Evolutionary conservation across 371 early-diverging fungal species (phyloP).

Genomic region (Syncephalastrum monosporum): DNA sequence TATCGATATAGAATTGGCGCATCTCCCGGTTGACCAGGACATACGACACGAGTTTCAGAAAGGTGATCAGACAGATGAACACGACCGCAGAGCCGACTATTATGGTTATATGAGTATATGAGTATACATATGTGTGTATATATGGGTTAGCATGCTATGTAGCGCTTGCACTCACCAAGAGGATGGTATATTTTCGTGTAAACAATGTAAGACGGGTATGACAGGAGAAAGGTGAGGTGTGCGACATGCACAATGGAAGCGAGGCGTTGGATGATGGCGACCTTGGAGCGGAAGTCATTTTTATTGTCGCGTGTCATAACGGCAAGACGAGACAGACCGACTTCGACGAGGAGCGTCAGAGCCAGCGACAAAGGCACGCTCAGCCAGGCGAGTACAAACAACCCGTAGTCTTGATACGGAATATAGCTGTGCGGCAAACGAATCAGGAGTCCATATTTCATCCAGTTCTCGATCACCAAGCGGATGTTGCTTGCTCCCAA

Average conservation of each 20-base stretch:
- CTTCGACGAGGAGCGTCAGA: conserved; percentile 60
- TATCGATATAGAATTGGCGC: conserved; percentile 42
- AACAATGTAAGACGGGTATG: conserved; percentile 65
- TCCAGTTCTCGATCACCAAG: conserved; percentile 83
- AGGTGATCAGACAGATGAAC: conserved; percentile 61
- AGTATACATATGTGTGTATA: background rate
- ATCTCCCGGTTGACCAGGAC: conserved; percentile 70
- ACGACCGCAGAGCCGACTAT: conserved; percentile 62
- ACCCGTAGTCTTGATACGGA: conserved; percentile 55
- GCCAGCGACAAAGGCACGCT: conserved; percentile 53
- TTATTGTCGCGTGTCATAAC: conserved; percentile 31
- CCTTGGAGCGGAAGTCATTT: conserved; percentile 31
- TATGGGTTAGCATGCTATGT: background rate
- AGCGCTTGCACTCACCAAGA: conserved; percentile 34
- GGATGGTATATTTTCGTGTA: conserved; percentile 77
- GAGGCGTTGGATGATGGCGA: conserved; percentile 33
- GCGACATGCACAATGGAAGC: conserved; percentile 43
- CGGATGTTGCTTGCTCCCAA: conserved; percentile 83
- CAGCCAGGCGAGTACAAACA: conserved; percentile 48
- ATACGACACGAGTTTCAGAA: conserved; percentile 82
- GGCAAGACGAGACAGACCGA: conserved; percentile 36
- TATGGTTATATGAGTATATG: background rate
- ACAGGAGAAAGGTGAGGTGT: conserved; percentile 59
- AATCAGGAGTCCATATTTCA: conserved; percentile 86
- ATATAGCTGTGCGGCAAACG: conserved; percentile 60